Evolutionary conservation across 2,329 filamentous ascomycete species (phyloP).

Genomic region (Epichloe gansuensis): DNA sequence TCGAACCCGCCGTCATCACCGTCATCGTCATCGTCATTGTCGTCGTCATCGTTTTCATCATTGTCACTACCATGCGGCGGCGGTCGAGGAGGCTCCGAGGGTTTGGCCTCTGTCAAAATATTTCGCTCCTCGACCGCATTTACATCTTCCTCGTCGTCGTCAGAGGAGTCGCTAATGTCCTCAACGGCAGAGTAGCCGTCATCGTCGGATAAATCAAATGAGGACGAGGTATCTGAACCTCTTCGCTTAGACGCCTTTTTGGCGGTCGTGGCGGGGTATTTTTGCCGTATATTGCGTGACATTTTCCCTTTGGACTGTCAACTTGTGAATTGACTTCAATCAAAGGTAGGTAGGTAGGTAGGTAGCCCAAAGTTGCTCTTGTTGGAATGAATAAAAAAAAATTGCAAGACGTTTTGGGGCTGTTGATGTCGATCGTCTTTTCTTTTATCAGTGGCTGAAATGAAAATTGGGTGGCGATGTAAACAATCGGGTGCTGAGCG

Average conservation of each 20-base stretch:
- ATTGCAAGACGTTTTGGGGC: neutral
- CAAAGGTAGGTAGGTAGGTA: neutral
- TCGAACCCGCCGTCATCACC: conserved; percentile 28
- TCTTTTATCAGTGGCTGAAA: too few species aligned
- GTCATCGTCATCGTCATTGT: conserved; percentile 28
- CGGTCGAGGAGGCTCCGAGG: conserved; percentile 40
- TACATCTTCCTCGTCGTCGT: conserved; percentile 70
- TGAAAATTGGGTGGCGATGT: neutral
- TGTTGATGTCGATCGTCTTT: neutral
- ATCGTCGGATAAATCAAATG: conserved; percentile 51
- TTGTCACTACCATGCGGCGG: conserved; percentile 21
- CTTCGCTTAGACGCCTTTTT: conserved; percentile 33
- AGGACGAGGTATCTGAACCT: conserved; percentile 40
- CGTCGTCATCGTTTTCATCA: conserved; percentile 3
- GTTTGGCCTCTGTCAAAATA: conserved; percentile 42
- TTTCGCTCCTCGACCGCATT: conserved; percentile 67
- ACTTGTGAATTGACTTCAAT: neutral
- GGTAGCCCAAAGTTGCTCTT: neutral
- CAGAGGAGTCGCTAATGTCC: conserved; percentile 63
- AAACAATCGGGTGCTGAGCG: too few species aligned
- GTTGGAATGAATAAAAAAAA: neutral
- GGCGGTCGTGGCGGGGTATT: conserved; percentile 29
- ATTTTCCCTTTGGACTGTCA: conserved; percentile 18
- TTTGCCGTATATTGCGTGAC: conserved; percentile 42
- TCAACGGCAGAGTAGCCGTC: conserved; percentile 69